Conservation (phyloP, 257 asterid genomes). For the Perilla frutescens region DNA sequence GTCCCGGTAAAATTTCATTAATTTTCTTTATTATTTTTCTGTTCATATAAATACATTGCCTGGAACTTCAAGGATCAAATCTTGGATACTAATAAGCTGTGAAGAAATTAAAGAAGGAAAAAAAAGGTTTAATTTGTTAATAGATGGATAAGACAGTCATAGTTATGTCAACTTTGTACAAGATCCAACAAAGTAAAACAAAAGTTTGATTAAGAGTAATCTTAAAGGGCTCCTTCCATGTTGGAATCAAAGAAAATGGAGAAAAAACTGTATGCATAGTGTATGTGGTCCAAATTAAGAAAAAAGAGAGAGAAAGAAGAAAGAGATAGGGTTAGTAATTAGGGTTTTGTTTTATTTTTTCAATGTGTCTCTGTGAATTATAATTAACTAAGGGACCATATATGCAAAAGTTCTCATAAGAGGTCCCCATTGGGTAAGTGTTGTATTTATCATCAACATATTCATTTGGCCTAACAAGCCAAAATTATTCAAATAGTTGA, state of each 20-base stretch:
- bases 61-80: conserved; percentile 6
- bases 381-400: conserved; percentile 23
- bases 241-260: background rate
- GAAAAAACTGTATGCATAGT: background rate
- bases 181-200: conserved; percentile 46
- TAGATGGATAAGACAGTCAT: conserved; percentile 43
- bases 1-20: conserved; percentile 2
- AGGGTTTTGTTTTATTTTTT: conserved; percentile 37
- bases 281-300: conserved; percentile 40
- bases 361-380: background rate
- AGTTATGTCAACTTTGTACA: conserved; percentile 44
- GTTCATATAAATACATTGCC: background rate
- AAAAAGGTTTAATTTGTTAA: conserved; percentile 18
- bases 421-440: conserved; percentile 34
- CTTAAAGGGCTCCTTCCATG: conserved; percentile 35
- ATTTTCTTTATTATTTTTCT: background rate
- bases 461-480: conserved; percentile 36
- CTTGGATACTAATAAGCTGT: background rate
- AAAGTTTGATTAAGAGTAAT: conserved; percentile 24
- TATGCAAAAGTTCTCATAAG: conserved; percentile 28
- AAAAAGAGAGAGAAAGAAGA: conserved; percentile 20
- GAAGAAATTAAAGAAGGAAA: conserved; percentile 16
- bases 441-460: conserved; percentile 24
- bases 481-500: background rate
- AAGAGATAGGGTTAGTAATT: background rate